Percentiles rank a stretch among this genome's conserved stretches.
Conservation (phyloP, 495 filamentous ascomycete species). For the Penicillium macrosclerotiorum region DNA sequence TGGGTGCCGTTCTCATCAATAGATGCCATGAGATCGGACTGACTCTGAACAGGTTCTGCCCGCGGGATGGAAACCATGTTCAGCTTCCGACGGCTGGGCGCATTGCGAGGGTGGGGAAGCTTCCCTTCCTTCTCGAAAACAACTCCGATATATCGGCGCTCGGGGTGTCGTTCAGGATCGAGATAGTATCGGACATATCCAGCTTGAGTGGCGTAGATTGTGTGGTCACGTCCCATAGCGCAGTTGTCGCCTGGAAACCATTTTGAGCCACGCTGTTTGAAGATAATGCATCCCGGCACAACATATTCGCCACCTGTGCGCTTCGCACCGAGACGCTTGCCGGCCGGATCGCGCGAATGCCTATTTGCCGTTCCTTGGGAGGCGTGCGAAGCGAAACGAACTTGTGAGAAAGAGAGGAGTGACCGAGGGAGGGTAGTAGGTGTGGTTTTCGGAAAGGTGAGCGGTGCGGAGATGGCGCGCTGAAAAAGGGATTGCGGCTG, state of each 20-base stretch:
- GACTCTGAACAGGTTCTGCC: conserved; percentile 29
- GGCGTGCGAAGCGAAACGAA: conserved; percentile 80
- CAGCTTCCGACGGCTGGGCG: conserved; percentile 61
- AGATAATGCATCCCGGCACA: conserved; percentile 94
- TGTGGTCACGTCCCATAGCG: conserved; percentile 93
- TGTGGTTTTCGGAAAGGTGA: conserved; percentile 25
- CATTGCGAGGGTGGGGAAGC: conserved; percentile 72
- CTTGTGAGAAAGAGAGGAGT: conserved; percentile 38
- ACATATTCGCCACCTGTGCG: conserved; percentile 89
- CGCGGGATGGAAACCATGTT: conserved; percentile 59
- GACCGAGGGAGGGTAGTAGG: conserved; percentile 25
- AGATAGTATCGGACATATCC: conserved; percentile 97
- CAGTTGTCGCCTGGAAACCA: conserved; percentile 96
- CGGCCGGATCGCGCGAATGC: conserved; percentile 77
- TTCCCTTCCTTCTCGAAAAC: conserved; percentile 68
- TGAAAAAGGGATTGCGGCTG: conserved; percentile 34
- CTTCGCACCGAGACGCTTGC: conserved; percentile 94
- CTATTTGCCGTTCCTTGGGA: conserved; percentile 83
- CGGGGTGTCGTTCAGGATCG: conserved; percentile 74
- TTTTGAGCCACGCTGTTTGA: conserved; percentile 88
- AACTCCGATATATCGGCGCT: conserved; percentile 88
- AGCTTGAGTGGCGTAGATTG: conserved; percentile 78
- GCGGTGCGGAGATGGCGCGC: conserved; percentile 37
- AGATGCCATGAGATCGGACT: conserved; percentile 36
- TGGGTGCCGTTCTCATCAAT: conserved; percentile 28